Conservation (phyloP, 2,329 filamentous ascomycete species). For the Rhynchosporium agropyri region DNA sequence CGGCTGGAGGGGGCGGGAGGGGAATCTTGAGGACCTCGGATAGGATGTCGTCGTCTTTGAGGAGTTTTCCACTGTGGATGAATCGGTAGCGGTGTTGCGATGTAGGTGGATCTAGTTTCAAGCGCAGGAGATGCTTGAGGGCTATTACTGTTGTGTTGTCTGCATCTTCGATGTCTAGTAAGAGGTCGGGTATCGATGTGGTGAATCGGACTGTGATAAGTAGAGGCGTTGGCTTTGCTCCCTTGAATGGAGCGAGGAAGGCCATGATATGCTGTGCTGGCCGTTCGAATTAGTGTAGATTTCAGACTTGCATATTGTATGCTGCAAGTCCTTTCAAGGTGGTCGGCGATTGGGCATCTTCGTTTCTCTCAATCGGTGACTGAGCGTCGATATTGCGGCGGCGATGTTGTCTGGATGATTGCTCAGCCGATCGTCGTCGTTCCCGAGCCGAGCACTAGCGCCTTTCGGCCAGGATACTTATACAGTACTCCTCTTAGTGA, state of each 20-base stretch:
- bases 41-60: slow-evolving; percentile 73
- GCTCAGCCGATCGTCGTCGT: not conserved
- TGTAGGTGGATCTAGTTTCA: slow-evolving; percentile 63
- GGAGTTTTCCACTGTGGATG: slow-evolving; percentile 86
- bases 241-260: slow-evolving; percentile 13
- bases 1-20: slow-evolving; percentile 50
- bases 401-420: not conserved
- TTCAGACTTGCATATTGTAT: slow-evolving; percentile 5
- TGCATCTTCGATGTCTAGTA: slow-evolving; percentile 73
- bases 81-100: slow-evolving; percentile 77
- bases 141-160: slow-evolving; percentile 71
- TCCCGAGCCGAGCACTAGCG: slow-evolving; percentile 10
- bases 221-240: slow-evolving; percentile 49
- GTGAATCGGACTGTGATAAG: slow-evolving; percentile 91
- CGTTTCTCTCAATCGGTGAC: slow-evolving; percentile 2
- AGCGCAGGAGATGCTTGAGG: slow-evolving; percentile 81
- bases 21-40: slow-evolving; percentile 67
- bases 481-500: not conserved
- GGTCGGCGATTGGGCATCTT: slow-evolving; percentile 10
- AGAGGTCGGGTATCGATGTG: slow-evolving; percentile 78
- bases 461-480: not conserved
- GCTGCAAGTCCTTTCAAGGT: slow-evolving; percentile 15
- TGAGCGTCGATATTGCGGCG: slow-evolving; percentile 1
- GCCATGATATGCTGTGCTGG: slow-evolving; percentile 9
- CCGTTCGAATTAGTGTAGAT: not conserved